phyloP scores from a whole-genome alignment of 2,329 filamentous ascomycete species.

The Cercospora zeina region DNA sequence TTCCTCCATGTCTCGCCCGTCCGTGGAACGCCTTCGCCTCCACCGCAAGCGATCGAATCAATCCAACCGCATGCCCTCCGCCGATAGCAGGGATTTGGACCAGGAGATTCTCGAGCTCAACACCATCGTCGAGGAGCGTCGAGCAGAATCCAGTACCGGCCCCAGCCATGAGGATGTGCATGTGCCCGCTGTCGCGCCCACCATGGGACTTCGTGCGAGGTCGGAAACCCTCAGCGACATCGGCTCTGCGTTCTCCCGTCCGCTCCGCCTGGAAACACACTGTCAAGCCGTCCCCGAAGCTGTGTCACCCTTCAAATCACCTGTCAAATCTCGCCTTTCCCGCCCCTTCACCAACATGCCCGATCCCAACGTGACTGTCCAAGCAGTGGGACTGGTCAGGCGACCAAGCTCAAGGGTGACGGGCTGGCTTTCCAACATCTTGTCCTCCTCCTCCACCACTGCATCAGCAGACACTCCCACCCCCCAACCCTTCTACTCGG shows the following conservation, averaged over 20 bases:
- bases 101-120: slow-evolving; percentile 52
- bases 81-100: slow-evolving; percentile 41
- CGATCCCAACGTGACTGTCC: slow-evolving; percentile 19
- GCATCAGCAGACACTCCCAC: slow-evolving; percentile 2
- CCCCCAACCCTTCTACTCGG: slow-evolving; percentile 28
- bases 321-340: slow-evolving; percentile 28
- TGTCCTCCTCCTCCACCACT: slow-evolving; percentile 23
- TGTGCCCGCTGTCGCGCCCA: slow-evolving; percentile 50
- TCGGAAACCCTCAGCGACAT: slow-evolving; percentile 53
- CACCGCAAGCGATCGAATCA: slow-evolving; percentile 40
- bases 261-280: slow-evolving; percentile 28
- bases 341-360: slow-evolving; percentile 30
- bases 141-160: slow-evolving; percentile 41
- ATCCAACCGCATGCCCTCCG: slow-evolving; percentile 25
- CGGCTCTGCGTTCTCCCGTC: slow-evolving; percentile 50
- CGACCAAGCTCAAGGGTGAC: slow-evolving; percentile 31
- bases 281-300: slow-evolving; percentile 10
- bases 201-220: slow-evolving; percentile 49
- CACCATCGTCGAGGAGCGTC: slow-evolving; percentile 51
- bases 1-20: slow-evolving; percentile 22
- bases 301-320: slow-evolving; percentile 22
- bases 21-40: slow-evolving; percentile 41
- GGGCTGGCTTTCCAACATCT: slow-evolving; percentile 36
- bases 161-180: slow-evolving; percentile 40
- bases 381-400: slow-evolving; percentile 18